phyloP scores from a whole-genome alignment of 768 basidiomycete species.

The Lentinula sp. region DNA sequence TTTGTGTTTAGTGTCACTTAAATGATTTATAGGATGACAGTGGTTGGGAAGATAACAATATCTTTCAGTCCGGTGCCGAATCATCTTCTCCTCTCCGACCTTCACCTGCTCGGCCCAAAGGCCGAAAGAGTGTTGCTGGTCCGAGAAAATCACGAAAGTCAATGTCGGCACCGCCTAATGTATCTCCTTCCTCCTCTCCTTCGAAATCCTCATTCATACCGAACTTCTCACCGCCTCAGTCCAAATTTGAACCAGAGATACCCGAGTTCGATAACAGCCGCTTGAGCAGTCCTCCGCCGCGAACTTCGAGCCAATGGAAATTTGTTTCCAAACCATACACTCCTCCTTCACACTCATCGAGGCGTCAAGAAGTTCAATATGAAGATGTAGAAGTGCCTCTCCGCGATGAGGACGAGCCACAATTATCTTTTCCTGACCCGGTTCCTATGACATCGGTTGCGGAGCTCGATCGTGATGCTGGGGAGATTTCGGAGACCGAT shows the following conservation, averaged over 20 bases:
- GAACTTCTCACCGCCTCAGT: constrained; percentile 42
- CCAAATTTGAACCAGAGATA: constrained; percentile 50
- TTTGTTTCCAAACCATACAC: constrained; percentile 14
- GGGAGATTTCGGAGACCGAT: constrained; percentile 7
- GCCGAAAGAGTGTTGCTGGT: constrained; percentile 30
- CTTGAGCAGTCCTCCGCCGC: constrained; percentile 13
- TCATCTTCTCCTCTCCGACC: constrained; percentile 75
- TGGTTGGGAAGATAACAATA: constrained; percentile 88
- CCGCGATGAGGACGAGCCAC: constrained; percentile 10
- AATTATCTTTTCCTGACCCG: constrained; percentile 11
- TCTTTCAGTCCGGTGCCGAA: constrained; percentile 87
- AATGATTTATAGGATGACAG: constrained; percentile 47
- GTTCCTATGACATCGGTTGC: constrained; percentile 9
- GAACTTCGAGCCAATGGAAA: constrained; percentile 17
- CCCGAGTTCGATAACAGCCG: background rate
- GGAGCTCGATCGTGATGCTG: background rate
- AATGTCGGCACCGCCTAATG: constrained; percentile 63
- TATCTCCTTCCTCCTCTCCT: constrained; percentile 38
- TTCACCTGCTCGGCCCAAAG: constrained; percentile 43
- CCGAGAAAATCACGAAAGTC: constrained; percentile 60
- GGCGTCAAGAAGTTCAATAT: constrained; percentile 15
- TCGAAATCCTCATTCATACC: constrained; percentile 18
- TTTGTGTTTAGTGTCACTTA: background rate
- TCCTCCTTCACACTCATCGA: constrained; percentile 7
- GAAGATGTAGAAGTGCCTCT: constrained; percentile 18